Conservation (phyloP, 2,329 filamentous ascomycete species). For the Sclerotinia minor region DNA sequence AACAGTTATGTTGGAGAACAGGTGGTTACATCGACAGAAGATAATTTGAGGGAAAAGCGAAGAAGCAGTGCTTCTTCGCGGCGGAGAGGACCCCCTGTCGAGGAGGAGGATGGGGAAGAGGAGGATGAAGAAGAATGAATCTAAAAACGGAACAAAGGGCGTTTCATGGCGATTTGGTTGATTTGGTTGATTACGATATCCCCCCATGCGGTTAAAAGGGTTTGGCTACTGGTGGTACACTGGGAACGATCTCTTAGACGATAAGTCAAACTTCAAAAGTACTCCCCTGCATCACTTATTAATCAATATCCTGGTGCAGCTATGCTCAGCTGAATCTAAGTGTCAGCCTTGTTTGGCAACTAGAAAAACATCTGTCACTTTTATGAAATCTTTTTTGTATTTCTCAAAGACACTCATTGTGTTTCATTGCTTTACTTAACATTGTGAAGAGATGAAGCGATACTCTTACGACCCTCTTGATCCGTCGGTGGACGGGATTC, state of each 20-base stretch:
- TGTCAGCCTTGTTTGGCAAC: neutral
- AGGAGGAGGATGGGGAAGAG: slow-evolving; percentile 26
- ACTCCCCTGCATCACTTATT: neutral
- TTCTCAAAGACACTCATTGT: neutral
- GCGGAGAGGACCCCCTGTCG: slow-evolving; percentile 26
- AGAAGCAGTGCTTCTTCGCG: slow-evolving; percentile 33
- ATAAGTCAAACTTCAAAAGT: neutral
- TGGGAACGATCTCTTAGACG: neutral
- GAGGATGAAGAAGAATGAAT: slow-evolving; percentile 16
- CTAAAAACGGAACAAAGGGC: slow-evolving; percentile 4
- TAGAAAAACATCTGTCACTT: neutral
- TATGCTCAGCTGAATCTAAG: neutral
- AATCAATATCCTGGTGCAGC: neutral
- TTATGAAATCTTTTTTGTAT: neutral
- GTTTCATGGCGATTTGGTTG: slow-evolving; percentile 6
- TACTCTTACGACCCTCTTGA: slow-evolving; percentile 23
- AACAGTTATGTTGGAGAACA: slow-evolving; percentile 41
- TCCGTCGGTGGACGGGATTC: slow-evolving; percentile 22
- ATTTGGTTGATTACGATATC: neutral
- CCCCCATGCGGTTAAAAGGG: slow-evolving; percentile 3
- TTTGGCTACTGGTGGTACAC: neutral
- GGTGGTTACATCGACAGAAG: slow-evolving; percentile 40
- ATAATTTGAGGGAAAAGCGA: slow-evolving; percentile 39
- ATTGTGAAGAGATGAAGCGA: slow-evolving; percentile 1
- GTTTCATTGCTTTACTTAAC: neutral